phyloP scores from a whole-genome alignment of 2,329 filamentous ascomycete species.

The Arthrobotrys musiformis region DNA sequence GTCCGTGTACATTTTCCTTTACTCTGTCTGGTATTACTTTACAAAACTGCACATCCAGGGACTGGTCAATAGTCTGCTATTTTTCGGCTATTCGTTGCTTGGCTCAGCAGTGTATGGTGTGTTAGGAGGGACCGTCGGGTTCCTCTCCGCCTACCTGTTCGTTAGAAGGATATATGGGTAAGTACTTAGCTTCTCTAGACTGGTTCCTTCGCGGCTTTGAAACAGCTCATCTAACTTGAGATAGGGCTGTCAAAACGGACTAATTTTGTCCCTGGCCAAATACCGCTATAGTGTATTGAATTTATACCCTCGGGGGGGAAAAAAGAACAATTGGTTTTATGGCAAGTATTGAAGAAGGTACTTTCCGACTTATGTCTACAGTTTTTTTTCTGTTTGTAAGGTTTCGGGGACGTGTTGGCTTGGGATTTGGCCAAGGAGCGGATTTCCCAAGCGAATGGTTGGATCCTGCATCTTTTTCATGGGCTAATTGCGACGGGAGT shows the following conservation, averaged over 20 bases:
- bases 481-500: constrained; percentile 12
- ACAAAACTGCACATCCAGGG: constrained; percentile 83
- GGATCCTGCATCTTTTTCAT: constrained; percentile 40
- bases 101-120: constrained; percentile 84
- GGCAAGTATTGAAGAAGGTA: no score
- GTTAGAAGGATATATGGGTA: constrained; percentile 83
- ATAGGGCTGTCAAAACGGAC: constrained; percentile 68
- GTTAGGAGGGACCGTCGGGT: constrained; percentile 83
- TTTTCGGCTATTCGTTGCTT: constrained; percentile 85
- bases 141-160: constrained; percentile 84
- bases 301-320: no score
- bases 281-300: neutral
- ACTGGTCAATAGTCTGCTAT: constrained; percentile 80
- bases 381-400: neutral
- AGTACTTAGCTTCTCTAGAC: constrained; percentile 60
- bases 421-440: constrained; percentile 50
- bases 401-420: constrained; percentile 45
- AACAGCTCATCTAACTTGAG: neutral
- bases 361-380: neutral
- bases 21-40: constrained; percentile 85
- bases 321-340: no score
- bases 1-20: constrained; percentile 82
- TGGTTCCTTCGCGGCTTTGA: neutral
- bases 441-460: neutral
- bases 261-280: constrained; percentile 59